phyloP scores from a whole-genome alignment of 352 stramenopile species.

The Phytophthora aleatoria region DNA sequence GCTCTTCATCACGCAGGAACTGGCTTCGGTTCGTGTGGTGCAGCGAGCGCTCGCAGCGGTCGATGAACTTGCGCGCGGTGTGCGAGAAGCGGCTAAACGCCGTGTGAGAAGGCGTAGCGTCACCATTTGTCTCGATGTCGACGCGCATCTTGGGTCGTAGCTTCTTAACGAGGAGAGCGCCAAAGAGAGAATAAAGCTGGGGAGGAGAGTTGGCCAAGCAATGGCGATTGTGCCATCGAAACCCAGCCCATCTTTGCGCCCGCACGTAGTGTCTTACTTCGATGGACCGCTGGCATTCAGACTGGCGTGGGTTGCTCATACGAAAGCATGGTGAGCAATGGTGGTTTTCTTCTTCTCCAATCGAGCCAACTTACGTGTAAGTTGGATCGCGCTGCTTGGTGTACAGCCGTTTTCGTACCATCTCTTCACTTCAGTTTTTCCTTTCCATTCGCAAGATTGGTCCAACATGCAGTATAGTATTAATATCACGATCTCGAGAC shows the following conservation, averaged over 20 bases:
- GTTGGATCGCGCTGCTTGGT: not conserved
- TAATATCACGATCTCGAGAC: too few relatives aligned
- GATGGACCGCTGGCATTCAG: constrained; percentile 9
- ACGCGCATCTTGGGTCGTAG: constrained; percentile 5
- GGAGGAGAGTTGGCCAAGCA: not conserved
- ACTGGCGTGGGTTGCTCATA: constrained; percentile 5
- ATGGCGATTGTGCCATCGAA: constrained; percentile 17
- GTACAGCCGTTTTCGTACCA: constrained; percentile 2
- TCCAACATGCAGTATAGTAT: too few relatives aligned
- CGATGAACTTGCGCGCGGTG: constrained; percentile 17
- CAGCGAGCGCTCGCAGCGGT: constrained; percentile 23
- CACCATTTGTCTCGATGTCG: constrained; percentile 6
- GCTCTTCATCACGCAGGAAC: constrained; percentile 14
- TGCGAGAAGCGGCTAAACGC: constrained; percentile 12
- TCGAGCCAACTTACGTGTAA: too few relatives aligned
- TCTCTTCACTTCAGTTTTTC: constrained; percentile 13
- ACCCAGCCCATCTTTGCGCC: constrained; percentile 8
- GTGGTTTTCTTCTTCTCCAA: too few relatives aligned
- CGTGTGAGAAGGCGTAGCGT: constrained; percentile 5
- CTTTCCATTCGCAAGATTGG: not conserved
- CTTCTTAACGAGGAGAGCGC: constrained; percentile 1
- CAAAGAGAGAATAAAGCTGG: constrained; percentile 9
- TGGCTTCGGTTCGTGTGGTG: constrained; percentile 31
- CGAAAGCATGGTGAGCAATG: not conserved
- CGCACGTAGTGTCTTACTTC: constrained; percentile 12